Evolutionary conservation across 176 grass and related monocot species (phyloP).

Genomic region (Pontederia paniculata): DNA sequence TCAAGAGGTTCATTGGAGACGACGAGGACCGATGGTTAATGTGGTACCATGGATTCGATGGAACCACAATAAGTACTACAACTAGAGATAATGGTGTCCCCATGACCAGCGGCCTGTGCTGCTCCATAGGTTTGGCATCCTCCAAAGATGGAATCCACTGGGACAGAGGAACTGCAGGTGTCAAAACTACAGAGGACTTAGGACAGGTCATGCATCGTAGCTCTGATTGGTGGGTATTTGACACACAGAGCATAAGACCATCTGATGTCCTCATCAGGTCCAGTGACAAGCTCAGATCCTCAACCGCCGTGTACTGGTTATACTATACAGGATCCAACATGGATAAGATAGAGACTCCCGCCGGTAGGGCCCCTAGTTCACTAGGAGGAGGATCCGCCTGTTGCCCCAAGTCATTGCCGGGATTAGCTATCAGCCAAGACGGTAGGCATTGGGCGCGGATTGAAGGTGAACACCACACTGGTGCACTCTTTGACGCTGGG

Average conservation of each 20-base stretch:
- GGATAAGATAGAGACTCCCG: slow-evolving; percentile 28
- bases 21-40: slow-evolving; percentile 15
- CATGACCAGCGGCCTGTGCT: slow-evolving; percentile 13
- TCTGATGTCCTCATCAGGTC: slow-evolving; percentile 74
- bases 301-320: slow-evolving; percentile 69
- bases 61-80: no score
- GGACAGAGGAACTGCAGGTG: slow-evolving; percentile 22
- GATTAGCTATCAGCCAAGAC: slow-evolving; percentile 84
- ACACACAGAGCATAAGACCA: slow-evolving; percentile 45
- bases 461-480: slow-evolving; percentile 72
- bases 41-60: slow-evolving; percentile 5
- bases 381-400: neutral
- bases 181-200: slow-evolving; percentile 1
- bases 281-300: slow-evolving; percentile 26
- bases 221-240: slow-evolving; percentile 83
- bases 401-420: slow-evolving; percentile 31
- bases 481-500: slow-evolving; percentile 41
- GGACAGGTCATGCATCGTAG: slow-evolving; percentile 35
- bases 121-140: slow-evolving; percentile 35
- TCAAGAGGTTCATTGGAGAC: slow-evolving; percentile 44
- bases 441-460: slow-evolving; percentile 84
- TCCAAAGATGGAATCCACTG: slow-evolving; percentile 62
- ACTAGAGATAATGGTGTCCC: neutral
- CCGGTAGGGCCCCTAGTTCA: slow-evolving; percentile 2
- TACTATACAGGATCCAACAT: slow-evolving; percentile 72